phyloP scores from a whole-genome alignment of 2,329 filamentous ascomycete species.

The Apiospora aurea region DNA sequence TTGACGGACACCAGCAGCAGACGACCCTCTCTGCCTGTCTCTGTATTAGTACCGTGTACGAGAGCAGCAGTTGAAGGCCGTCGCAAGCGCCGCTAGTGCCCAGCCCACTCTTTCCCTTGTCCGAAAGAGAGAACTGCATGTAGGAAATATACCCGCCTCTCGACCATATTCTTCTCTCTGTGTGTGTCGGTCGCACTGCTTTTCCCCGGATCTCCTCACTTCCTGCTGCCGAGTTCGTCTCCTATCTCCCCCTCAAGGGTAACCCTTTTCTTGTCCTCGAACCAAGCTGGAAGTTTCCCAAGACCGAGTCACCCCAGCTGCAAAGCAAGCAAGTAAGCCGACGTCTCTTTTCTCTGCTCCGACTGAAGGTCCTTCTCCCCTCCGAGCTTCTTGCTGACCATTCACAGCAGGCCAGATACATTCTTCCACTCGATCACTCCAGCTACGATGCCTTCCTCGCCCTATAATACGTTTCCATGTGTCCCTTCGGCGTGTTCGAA shows the following conservation, averaged over 20 bases:
- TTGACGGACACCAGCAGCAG: not conserved
- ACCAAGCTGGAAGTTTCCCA: not conserved
- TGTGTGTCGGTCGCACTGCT: conserved; percentile 12
- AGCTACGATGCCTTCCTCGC: not conserved
- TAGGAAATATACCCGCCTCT: conserved; percentile 6
- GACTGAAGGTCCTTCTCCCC: conserved; percentile 1
- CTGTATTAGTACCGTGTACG: not conserved
- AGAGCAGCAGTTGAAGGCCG: not conserved
- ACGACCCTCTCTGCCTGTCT: not conserved
- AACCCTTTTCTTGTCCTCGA: not conserved
- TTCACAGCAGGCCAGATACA: not conserved
- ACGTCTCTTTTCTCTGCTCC: conserved; percentile 15
- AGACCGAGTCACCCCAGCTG: not conserved
- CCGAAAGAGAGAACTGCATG: not conserved
- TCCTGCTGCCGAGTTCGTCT: not conserved
- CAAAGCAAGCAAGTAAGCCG: conserved; percentile 9
- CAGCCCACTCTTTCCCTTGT: conserved; percentile 10
- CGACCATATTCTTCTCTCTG: not conserved
- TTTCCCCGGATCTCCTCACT: conserved; percentile 13
- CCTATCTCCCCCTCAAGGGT: not conserved
- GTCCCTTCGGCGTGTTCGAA: not conserved
- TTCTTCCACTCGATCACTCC: no score
- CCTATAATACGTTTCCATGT: not conserved
- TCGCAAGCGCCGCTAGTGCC: conserved; percentile 18
- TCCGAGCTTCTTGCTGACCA: conserved; percentile 1